phyloP scores from a whole-genome alignment of 1,284 basidiomycete species.

The Papiliotrema laurentii region DNA sequence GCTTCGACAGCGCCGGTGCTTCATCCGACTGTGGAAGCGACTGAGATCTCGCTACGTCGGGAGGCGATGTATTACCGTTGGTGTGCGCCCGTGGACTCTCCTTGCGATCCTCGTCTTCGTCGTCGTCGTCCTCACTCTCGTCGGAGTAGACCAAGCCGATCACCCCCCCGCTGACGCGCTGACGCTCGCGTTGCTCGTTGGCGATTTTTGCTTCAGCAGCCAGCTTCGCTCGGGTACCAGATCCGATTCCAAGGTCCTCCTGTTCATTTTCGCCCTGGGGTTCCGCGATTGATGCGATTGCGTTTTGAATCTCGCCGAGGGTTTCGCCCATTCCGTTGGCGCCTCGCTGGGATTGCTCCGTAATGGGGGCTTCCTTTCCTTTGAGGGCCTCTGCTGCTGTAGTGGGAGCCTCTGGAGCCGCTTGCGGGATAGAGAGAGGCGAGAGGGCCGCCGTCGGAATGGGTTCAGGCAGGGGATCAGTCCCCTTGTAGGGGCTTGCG shows the following conservation, averaged over 20 bases:
- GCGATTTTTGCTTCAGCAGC: constrained; percentile 62
- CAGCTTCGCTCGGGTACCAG: constrained; percentile 59
- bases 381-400: too few relatives aligned
- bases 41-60: too few relatives aligned
- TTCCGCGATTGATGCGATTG: constrained; percentile 66
- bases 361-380: constrained; percentile 18
- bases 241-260: constrained; percentile 57
- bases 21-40: too few relatives aligned
- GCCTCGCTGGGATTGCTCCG: constrained; percentile 24
- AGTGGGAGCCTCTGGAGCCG: too few relatives aligned
- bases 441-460: not conserved
- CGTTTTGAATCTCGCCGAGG: constrained; percentile 79
- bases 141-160: constrained; percentile 46
- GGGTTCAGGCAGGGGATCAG: not conserved
- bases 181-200: constrained; percentile 54
- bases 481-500: not conserved
- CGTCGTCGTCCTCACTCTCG: constrained; percentile 49
- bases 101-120: constrained; percentile 7
- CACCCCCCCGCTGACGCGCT: constrained; percentile 33
- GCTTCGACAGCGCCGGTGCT: too few relatives aligned
- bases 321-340: constrained; percentile 68
- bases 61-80: too few relatives aligned
- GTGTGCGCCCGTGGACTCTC: not conserved
- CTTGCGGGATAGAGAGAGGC: not conserved
- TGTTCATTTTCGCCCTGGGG: constrained; percentile 38